Evolutionary conservation across 352 stramenopile genomes (phyloP), one percentile per base, ranked within the genome.

Genomic region (Nothophytophthora sp.): DNA sequence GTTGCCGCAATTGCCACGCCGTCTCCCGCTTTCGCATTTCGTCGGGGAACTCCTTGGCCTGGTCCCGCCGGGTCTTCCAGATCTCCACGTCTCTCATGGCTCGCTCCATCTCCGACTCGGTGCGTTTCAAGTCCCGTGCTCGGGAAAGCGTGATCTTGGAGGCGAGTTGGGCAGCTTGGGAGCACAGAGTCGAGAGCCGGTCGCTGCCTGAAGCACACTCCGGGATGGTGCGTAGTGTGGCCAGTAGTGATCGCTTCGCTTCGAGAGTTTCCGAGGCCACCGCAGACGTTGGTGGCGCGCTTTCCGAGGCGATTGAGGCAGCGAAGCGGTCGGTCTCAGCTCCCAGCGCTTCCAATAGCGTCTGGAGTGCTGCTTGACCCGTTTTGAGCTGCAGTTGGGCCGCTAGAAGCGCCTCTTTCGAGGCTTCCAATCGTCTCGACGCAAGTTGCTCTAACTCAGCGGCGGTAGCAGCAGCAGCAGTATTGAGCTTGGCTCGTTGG

Each of bases 31-130:
- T 71, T 3, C 60, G 46, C 43, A 82, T 82, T 55, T 92, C 81
- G 10, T 66, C 16, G 0, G 55, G 47, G 35, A 73, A 88, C 44
- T 92, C 76, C 18, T 86, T 83, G 2, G 74, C 62, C 38, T 78
- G 55, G 32, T 90, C 76, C 3, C 69, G 66, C 11, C 78, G 70
- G 1, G 46, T 52, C 24, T 85, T 88, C 81, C 81, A 92, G 6
- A 92, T 50, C 38, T 92, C 81, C 0, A 90, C 73, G 34, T 86
- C 73, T 11, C 73, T 62, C 40, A 81, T 66, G 1, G 74, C 67
- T 16, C 73, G 64, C 6, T 79, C 70, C n/a, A 88, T 45, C 18
- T 88, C 74, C 1, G 33, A 16, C 41, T 92, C 76, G 30, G 85
- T 86, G 5, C 49, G 55, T 43, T 72, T 69, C 9, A 90, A 55